Evolutionary conservation across 1,284 basidiomycete genomes (phyloP), one percentile per base, ranked within the genome.

Genomic region (Porodaedalea pini): DNA sequence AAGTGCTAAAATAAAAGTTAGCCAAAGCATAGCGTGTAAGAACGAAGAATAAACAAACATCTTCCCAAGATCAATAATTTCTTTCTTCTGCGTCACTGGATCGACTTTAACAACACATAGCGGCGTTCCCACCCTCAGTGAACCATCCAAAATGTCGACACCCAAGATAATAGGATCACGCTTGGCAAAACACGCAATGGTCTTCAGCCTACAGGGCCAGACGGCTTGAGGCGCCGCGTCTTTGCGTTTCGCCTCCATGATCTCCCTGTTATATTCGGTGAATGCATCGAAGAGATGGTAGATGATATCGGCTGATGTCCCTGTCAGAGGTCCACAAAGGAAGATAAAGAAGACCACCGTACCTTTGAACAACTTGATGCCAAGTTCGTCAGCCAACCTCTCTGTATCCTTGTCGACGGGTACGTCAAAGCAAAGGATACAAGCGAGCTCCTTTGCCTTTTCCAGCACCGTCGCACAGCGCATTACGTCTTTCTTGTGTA

Each of bases 281-380:
- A 99, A 99, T 25, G 93, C 86, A 70, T 99, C 97, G 72, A 99
- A 98, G 57, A 99, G 76, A 72, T 99, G 97, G 74, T 99, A 99
- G 67, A 99, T 99, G 71, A 99, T 98, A 68, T 94, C 92, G 64
- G 94, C 94, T 91, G 68, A 13, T 45, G 36, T 11, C 19, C 39
- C 36, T 43, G 49, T 54, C 44, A 61, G 44, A 43, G 31, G 36
- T 55, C 43, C 56, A 6, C 34, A 36, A 31, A 57, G 23, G 6
- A 37, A 40, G 13, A 7, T 36, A 43, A 52, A 47, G 57, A 15
- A 25, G 3, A 29, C 3, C 32, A 47, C 13, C 25, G 8, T 63
- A 92, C 93, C 92, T 76, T 90, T 95, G 80, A 98, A 99, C 66
- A 99, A 76, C 65, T 84, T 86, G 67, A 99, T 88, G 34, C 95